Percentiles rank a stretch among this genome's conserved stretches.
phyloP scores from a whole-genome alignment of 257 asterid species.

The Solanum phureja region DNA sequence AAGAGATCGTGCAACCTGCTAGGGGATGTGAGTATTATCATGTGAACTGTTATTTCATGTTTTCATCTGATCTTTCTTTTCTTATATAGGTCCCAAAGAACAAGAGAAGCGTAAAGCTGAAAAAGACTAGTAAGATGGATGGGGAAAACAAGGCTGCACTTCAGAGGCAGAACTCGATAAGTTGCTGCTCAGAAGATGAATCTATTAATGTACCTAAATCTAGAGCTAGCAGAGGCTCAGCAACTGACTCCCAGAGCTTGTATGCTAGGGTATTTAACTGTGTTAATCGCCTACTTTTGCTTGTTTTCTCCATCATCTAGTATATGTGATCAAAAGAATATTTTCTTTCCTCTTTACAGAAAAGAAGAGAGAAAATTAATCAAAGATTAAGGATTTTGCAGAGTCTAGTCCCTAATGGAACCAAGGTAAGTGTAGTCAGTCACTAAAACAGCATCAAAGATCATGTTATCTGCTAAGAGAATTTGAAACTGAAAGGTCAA shows the following conservation, averaged over 20 bases:
- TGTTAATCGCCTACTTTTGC: neutral
- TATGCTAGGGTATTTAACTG: slow-evolving; percentile 61
- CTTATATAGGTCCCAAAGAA: slow-evolving; percentile 23
- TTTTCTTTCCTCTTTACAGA: slow-evolving; percentile 25
- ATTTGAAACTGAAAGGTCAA: neutral
- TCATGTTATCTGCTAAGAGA: neutral
- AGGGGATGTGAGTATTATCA: slow-evolving; percentile 13
- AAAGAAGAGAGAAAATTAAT: slow-evolving; percentile 72
- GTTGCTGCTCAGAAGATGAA: slow-evolving; percentile 42
- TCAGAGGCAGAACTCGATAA: slow-evolving; percentile 21
- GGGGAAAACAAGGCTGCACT: neutral
- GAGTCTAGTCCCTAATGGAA: slow-evolving; percentile 82
- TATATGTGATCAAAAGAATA: neutral
- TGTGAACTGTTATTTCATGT: neutral
- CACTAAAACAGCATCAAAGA: neutral
- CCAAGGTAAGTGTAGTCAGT: slow-evolving; percentile 34
- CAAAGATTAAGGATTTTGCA: slow-evolving; percentile 78
- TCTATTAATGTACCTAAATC: slow-evolving; percentile 36
- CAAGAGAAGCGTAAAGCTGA: slow-evolving; percentile 15
- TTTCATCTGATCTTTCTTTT: neutral
- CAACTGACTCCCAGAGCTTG: slow-evolving; percentile 83
- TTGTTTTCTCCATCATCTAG: neutral
- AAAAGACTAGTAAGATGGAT: slow-evolving; percentile 11
- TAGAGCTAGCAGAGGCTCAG: slow-evolving; percentile 53
- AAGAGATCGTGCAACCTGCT: slow-evolving; percentile 26